These are phyloP conservation scores for Trichocladium antarcticum DNA, from an alignment of 495 filamentous ascomycete genomes.

Conservation along the genomic window DNA sequence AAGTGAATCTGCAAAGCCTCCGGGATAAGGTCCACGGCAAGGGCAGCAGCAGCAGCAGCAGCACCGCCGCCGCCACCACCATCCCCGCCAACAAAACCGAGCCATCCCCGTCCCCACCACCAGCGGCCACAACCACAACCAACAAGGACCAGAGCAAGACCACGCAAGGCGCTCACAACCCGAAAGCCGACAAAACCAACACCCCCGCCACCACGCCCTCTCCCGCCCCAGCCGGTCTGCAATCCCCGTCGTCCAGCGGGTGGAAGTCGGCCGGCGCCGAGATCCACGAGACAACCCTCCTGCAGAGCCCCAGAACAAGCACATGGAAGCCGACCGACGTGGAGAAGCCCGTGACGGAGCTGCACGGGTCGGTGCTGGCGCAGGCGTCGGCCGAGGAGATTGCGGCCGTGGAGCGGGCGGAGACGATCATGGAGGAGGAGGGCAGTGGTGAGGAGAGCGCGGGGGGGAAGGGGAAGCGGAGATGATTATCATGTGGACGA, in stretches of 20 bases:
- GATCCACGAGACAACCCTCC: conserved; percentile 9
- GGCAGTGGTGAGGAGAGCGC: conserved; percentile 20
- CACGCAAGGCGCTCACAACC: no score
- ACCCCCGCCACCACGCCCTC: neutral
- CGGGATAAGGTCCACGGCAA: conserved; percentile 27
- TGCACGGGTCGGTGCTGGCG: conserved; percentile 23
- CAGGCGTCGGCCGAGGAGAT: conserved; percentile 28
- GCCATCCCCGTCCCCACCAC: neutral
- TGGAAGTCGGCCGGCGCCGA: conserved; percentile 18
- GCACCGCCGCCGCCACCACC: conserved; percentile 4
- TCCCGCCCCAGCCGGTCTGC: conserved; percentile 16
- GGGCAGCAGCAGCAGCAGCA: conserved; percentile 23
- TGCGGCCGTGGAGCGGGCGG: conserved; percentile 28
- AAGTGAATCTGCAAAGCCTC: conserved; percentile 34
- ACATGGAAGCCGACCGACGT: conserved; percentile 37
- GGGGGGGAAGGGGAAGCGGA: conserved; percentile 19
- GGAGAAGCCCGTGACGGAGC: conserved; percentile 23
- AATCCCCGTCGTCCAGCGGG: conserved; percentile 29
- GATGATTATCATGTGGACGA: neutral
- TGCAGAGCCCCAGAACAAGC: conserved; percentile 38
- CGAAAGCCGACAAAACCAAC: no score
- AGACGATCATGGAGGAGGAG: conserved; percentile 29
- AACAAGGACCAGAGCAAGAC: no score
- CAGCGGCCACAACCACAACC: no score
- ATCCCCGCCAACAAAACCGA: conserved; percentile 3